Evolutionary conservation across 306 rosid genomes (phyloP), one percentile per base, ranked within the genome.

Genomic region (Dalbergia cultrata): DNA sequence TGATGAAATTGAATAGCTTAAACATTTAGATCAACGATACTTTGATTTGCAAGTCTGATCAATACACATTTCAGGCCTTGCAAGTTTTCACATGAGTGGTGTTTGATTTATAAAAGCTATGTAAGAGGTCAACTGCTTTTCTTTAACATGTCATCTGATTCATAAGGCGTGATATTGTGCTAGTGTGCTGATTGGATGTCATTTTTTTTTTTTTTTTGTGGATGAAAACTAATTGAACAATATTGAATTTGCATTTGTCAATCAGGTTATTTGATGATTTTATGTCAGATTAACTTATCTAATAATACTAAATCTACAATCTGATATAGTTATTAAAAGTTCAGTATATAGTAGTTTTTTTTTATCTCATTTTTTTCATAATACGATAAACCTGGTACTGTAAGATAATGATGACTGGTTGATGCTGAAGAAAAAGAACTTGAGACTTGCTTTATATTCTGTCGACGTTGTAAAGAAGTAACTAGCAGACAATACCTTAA

Each of bases 261-360:
- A 35, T 56, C 37, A 33, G 60, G 53, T n/a, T 35, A 21, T 85
- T n/a, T 53, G 50, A 18, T 49, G 45, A 13, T 75, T 64, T 22
- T 69, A 76, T 74, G 60, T 68, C 11, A 72, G 21, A 16, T 52
- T 56, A 44, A 49, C 57, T 58, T 73, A 16, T 59, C 19, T 35
- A 22, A 43, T 56, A 62, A 13, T 61, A 35, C 76, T 33, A 19
- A 35, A 17, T 37, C 17, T 62, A 19, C 22, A 64, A 54, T 58
- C 52, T 75, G 60, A 17, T 76, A 10, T 61, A 34, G 37, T 64
- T 50, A 58, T 50, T 53, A 47, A 74, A 47, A 74, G 70, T 59
- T 65, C 65, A 33, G 8, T 33, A 8, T 17, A 53, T 16, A n/a
- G 0, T 78, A 5, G 26, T 33, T 67, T 5, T 41, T 41, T 9